Percentiles rank a stretch among this genome's conserved stretches.
Evolutionary conservation across 306 rosid species (phyloP).

Genomic region (Pueraria montana): DNA sequence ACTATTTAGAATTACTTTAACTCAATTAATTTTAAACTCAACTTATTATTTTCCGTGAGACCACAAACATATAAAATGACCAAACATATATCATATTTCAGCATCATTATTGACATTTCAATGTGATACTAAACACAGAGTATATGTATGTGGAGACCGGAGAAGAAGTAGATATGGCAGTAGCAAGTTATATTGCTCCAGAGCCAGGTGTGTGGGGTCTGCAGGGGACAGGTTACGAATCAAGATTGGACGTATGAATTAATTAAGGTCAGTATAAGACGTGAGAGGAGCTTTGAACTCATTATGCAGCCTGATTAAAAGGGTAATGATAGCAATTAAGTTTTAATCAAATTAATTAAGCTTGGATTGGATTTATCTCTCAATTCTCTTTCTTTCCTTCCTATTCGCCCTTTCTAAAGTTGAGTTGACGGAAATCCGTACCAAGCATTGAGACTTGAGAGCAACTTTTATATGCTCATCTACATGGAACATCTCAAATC

Average conservation of each 20-base stretch:
- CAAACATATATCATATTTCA: too few species aligned
- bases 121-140: too few species aligned
- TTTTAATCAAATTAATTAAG: not conserved
- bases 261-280: not conserved
- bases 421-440: not conserved
- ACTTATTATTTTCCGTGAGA: too few species aligned
- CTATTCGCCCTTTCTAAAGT: not conserved
- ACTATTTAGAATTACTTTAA: too few species aligned
- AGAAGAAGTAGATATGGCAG: not conserved
- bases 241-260: constrained; percentile 26
- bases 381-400: too few species aligned
- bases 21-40: too few species aligned
- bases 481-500: not conserved
- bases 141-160: not conserved
- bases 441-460: not conserved
- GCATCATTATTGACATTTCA: too few species aligned
- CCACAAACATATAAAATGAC: too few species aligned
- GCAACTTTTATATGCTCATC: not conserved
- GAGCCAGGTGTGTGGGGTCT: constrained; percentile 30
- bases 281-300: not conserved
- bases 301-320: not conserved
- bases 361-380: constrained; percentile 7
- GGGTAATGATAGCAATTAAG: not conserved
- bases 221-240: constrained; percentile 10
- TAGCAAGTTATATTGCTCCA: not conserved